Base-by-base conservation (phyloP, 2,329 filamentous ascomycete species). In the Venturia nashicola region DNA sequence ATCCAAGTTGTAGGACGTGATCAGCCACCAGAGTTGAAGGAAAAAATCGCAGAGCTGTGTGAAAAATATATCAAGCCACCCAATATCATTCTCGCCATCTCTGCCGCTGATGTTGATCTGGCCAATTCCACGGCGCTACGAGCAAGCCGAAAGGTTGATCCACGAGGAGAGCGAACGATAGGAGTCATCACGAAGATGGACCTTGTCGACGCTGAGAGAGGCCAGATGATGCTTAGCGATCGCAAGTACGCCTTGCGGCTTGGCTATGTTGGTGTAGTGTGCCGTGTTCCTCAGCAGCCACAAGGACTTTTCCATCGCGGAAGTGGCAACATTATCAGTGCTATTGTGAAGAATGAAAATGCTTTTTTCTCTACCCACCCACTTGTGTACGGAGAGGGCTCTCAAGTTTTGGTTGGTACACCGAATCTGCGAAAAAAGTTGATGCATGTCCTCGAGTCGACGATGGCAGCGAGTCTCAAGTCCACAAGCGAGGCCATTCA, bases 141-240 rank as follows among this genome's bases (percentile, higher is more conserved):
- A 69, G 91, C 94, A 20, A 96, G 92, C 68, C 84, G 94, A 67
- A 84, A 93, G 69, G 92, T 97, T 36, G 94, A 99, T 71, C 94
- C 94, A 1, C 83, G 94, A 66, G 94, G 94, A 63, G 94, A 99
- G 76, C 84, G 94, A 67, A 99, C 94, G 0, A 99, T 99, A 71
- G 94, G 94, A 55, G 94, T 99, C n/a, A 87, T 99, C 51, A 99
- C 94, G 3, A 99, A 99, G 78, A 97, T 99, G 93, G 94, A 99
- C 71, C 81, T 99, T 27, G 92, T 99, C 8, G 93, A 97, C 69
- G 83, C 94, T 3, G 79, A 80, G 8, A 86, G 93, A 65, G 94
- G 92, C 39, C 83, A 85, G 16, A 82, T 84, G 43, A 90, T 99
- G 40, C 80, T 99, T 23, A 86, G 82, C 34, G 93, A 99, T 73